Conservation (phyloP, 2,329 filamentous ascomycete species). For the Aaosphaeria arxii region DNA sequence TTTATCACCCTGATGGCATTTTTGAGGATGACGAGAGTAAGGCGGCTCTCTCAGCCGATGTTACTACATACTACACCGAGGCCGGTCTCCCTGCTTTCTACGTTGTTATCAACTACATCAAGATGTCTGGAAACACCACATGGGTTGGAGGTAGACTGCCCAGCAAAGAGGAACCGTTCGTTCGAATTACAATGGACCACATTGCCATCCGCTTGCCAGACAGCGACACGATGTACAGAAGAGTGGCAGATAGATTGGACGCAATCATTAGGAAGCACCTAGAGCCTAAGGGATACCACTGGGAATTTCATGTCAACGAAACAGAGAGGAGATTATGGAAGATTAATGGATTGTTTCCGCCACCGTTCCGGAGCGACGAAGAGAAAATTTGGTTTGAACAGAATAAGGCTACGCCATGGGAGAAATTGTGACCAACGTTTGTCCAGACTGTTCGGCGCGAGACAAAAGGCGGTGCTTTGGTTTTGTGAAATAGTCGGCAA, state of each 20-base stretch:
- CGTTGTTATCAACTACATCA: constrained; percentile 39
- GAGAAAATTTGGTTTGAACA: constrained; percentile 25
- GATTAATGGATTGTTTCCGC: constrained; percentile 41
- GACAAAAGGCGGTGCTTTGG: no score
- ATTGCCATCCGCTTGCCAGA: constrained; percentile 22
- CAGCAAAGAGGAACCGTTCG: constrained; percentile 27
- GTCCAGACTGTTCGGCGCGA: no score
- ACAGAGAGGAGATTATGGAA: constrained; percentile 43
- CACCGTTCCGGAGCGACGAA: constrained; percentile 29
- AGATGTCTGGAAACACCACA: constrained; percentile 6
- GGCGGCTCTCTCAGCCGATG: constrained; percentile 28
- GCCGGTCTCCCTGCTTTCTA: constrained; percentile 42
- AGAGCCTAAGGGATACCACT: constrained; percentile 41
- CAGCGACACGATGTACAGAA: constrained; percentile 7
- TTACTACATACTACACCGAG: constrained; percentile 39
- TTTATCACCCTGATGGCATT: constrained; percentile 36
- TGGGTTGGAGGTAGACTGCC: constrained; percentile 19
- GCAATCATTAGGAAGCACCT: constrained; percentile 19
- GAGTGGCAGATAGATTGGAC: background rate
- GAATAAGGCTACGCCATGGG: background rate
- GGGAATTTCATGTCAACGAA: constrained; percentile 44
- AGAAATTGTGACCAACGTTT: no score
- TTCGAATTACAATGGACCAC: constrained; percentile 30
- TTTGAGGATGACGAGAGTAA: constrained; percentile 31
- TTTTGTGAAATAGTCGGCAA: no score